Base-by-base conservation (phyloP, 352 stramenopile species). In the Elongisporangium anandrum region DNA sequence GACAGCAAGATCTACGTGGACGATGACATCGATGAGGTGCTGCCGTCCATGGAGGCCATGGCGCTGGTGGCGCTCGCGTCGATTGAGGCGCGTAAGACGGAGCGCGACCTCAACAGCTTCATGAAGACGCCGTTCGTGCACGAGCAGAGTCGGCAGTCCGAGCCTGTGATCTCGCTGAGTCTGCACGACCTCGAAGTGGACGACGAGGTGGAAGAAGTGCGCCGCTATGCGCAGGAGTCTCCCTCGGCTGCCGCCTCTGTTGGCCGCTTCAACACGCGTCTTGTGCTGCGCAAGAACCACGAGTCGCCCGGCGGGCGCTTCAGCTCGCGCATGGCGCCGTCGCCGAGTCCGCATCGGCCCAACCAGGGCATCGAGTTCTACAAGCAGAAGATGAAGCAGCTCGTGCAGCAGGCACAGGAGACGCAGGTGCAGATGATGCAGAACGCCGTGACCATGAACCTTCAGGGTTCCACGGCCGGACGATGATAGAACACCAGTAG, bases 371-470 rank as follows among this genome's bases (percentile, higher is more conserved):
- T 79, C 16, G 70, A 85, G 53, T 87, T 74, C 48, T 86, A 81
- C 63, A 80, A 78, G 55, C 65, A 59, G 26, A 84, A 88, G 59
- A 88, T 91, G 77, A 66, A 82, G 64, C 71, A 88, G 38, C 73
- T 93, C 6, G 79, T 91, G 56, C 69, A 61, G 16, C 77, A 88
- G 45, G 81, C 83, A n/a, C 74, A 87, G 54, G 67, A 87, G 50
- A 91, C 81, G 8, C 81, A 93, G 59, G 75, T 70, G 34, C 73
- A 90, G 50, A 61, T 90, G 66, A 61, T 85, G 24, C 78, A 90
- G 62, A 87, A 81, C 60, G 72, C 69, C 49, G 56, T 81, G 24
- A 57, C 72, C 52, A 86, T 86, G 67, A 66, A 83, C 51, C 75
- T 66, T 19, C 72, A 79, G 19, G 64, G 69, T 1, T 45, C 34